Percentiles rank a stretch among this genome's conserved stretches.
phyloP scores from a whole-genome alignment of 345 rosid species.

The Adansonia digitata region DNA sequence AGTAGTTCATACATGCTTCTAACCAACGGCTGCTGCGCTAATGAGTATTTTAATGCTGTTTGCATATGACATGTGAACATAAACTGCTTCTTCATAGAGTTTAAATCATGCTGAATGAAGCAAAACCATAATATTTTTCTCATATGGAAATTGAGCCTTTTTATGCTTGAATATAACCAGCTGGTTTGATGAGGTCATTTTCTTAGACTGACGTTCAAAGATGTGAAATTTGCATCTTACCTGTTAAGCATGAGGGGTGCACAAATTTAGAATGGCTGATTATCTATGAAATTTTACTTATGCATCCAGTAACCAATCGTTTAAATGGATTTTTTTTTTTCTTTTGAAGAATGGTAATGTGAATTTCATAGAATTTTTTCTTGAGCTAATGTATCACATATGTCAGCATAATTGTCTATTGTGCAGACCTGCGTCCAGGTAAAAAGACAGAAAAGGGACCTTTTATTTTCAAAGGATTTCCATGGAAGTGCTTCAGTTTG shows the following conservation, averaged over 20 bases:
- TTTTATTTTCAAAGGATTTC: conserved; percentile 1
- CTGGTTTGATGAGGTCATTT: background rate
- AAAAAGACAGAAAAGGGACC: background rate
- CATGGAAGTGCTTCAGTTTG: background rate
- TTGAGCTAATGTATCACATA: background rate
- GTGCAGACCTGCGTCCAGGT: background rate
- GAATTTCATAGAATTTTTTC: background rate
- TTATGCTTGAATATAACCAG: too few species aligned
- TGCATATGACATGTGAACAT: background rate
- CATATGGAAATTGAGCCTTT: background rate
- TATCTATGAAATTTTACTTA: background rate
- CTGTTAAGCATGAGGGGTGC: background rate
- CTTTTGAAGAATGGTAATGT: background rate
- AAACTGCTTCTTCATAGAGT: background rate
- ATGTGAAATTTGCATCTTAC: background rate
- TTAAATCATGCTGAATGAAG: background rate
- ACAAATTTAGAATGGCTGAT: background rate
- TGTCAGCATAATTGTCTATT: background rate
- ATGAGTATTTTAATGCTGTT: background rate
- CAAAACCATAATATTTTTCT: background rate
- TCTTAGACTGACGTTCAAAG: background rate
- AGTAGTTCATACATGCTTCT: conserved; percentile 24
- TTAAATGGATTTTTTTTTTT: background rate
- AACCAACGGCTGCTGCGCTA: background rate
- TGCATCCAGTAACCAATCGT: background rate